Percentiles rank a stretch among this genome's conserved stretches.
Conservation (phyloP, 805 yeast species). For the Kodamaea leandrae region DNA sequence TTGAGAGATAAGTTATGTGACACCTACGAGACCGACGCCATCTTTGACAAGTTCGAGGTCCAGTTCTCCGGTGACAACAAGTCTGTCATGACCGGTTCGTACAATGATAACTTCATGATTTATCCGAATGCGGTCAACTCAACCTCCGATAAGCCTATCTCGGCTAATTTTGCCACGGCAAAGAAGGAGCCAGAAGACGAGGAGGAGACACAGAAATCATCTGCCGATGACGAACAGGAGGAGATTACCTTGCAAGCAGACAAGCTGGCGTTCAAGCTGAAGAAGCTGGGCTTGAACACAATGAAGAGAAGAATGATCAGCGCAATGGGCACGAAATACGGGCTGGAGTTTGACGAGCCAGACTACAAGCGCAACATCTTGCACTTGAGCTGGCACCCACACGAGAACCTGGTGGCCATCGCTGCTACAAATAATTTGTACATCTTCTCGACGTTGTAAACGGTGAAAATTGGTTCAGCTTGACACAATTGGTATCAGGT, state of each 20-base stretch:
- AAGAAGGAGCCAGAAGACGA: conserved; percentile 43
- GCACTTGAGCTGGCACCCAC: conserved; percentile 98
- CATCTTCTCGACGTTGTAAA: conserved; percentile 71
- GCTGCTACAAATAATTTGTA: conserved; percentile 96
- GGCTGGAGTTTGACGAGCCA: conserved; percentile 71
- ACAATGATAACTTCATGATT: conserved; percentile 94
- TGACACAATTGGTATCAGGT: too few species aligned
- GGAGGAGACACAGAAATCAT: conserved; percentile 22
- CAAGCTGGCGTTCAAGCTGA: conserved; percentile 89
- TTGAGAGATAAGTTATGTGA: conserved; percentile 91
- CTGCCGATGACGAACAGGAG: conserved; percentile 34
- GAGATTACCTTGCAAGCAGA: conserved; percentile 93
- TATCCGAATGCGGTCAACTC: conserved; percentile 74
- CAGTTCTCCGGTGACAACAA: conserved; percentile 91
- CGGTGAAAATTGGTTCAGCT: too few species aligned
- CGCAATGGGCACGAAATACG: conserved; percentile 44
- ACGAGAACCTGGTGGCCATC: conserved; percentile 92
- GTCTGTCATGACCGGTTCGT: conserved; percentile 94
- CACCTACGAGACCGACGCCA: conserved; percentile 97
- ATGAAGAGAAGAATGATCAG: conserved; percentile 51
- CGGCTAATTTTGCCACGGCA: conserved; percentile 16
- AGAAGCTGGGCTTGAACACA: conserved; percentile 49
- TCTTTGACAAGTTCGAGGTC: conserved; percentile 97
- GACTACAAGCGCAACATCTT: conserved; percentile 93
- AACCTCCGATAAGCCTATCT: conserved; percentile 8